Evolutionary conservation across 2,329 filamentous ascomycete species (phyloP).

Genomic region (Monilinia vaccinii-corymbosi): DNA sequence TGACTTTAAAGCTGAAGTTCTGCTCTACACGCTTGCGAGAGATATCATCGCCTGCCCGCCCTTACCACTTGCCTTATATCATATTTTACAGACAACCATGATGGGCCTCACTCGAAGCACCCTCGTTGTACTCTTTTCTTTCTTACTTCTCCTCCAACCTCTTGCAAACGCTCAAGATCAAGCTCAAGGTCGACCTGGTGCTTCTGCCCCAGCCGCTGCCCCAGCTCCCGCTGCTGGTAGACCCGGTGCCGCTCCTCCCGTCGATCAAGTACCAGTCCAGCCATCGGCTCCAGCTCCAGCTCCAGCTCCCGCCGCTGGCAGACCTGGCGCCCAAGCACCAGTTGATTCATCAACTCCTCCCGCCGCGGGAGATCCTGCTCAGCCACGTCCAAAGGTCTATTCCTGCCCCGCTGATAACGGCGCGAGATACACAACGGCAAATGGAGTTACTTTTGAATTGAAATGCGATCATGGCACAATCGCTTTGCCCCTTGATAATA

Average conservation of each 20-base stretch:
- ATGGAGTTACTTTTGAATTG: neutral
- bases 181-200: neutral
- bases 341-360: neutral
- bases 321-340: neutral
- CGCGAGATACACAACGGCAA: neutral
- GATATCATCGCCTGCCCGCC: neutral
- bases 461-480: neutral
- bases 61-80: neutral
- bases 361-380: neutral
- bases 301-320: neutral
- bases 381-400: neutral
- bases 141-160: neutral
- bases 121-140: neutral
- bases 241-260: neutral
- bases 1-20: neutral
- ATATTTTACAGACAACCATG: neutral
- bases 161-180: constrained; percentile 1
- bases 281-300: neutral
- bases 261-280: neutral
- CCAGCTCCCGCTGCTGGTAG: neutral
- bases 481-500: neutral
- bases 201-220: neutral
- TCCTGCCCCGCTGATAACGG: neutral
- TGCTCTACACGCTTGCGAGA: neutral
- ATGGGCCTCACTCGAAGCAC: constrained; percentile 4